Evolutionary conservation across 1,284 basidiomycete species (phyloP).

Genomic region (Sparassis latifolia): DNA sequence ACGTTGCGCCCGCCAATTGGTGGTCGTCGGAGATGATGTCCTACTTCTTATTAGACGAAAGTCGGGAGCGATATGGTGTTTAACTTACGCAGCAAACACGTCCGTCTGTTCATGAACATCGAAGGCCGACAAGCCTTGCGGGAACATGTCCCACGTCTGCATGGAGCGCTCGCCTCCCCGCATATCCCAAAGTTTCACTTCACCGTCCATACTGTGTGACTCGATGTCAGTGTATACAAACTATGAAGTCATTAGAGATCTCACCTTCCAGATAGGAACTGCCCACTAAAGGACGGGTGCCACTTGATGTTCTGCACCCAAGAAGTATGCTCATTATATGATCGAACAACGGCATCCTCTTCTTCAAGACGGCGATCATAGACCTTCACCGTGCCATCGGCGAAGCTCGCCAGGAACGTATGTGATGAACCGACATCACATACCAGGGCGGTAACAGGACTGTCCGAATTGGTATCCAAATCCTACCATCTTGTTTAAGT

Average conservation of each 20-base stretch:
- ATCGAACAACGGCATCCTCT: constrained; percentile 78
- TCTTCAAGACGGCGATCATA: constrained; percentile 89
- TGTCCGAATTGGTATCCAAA: constrained; percentile 84
- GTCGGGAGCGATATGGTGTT: not conserved
- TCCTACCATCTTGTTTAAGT: constrained; percentile 42
- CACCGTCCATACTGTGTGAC: constrained; percentile 72
- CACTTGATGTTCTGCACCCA: constrained; percentile 93
- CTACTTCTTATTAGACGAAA: constrained; percentile 28
- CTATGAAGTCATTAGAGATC: not conserved
- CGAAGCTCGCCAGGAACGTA: constrained; percentile 88
- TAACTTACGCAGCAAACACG: constrained; percentile 81
- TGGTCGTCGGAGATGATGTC: constrained; percentile 52
- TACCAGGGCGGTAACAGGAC: constrained; percentile 82
- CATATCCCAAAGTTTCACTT: constrained; percentile 91
- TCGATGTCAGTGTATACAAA: too few species aligned
- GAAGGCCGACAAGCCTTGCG: constrained; percentile 75
- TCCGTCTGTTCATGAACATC: constrained; percentile 84
- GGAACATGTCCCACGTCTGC: constrained; percentile 63
- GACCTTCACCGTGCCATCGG: constrained; percentile 85
- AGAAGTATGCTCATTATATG: constrained; percentile 78
- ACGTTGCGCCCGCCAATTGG: constrained; percentile 59
- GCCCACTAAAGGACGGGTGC: constrained; percentile 67
- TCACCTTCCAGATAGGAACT: constrained; percentile 88
- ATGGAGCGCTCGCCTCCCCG: constrained; percentile 61
- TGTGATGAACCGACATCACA: constrained; percentile 78